Percentiles rank a stretch among this genome's conserved stretches.
These are phyloP conservation scores for Aspergillus bombycis DNA, from an alignment of 2,329 filamentous ascomycete genomes.

Conservation along the genomic window DNA sequence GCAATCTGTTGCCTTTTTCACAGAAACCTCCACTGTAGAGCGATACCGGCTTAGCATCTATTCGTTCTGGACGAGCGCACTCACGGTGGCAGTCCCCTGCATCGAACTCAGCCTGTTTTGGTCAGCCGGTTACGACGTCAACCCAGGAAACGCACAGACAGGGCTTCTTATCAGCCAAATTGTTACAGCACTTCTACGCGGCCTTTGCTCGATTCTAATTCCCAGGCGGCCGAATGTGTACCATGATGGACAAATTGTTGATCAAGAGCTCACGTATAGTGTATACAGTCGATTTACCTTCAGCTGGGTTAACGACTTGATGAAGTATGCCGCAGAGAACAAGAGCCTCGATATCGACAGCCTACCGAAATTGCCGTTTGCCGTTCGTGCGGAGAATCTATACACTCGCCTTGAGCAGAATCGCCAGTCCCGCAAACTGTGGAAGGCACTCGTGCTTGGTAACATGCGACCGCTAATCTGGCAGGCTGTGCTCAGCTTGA, in stretches of 20 bases:
- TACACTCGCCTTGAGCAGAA: constrained; percentile 52
- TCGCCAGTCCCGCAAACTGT: constrained; percentile 50
- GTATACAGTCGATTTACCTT: constrained; percentile 67
- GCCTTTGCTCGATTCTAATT: constrained; percentile 53
- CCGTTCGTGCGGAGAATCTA: constrained; percentile 55
- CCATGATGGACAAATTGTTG: constrained; percentile 61
- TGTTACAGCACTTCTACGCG: constrained; percentile 36
- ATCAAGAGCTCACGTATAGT: constrained; percentile 64
- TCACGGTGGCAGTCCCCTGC: constrained; percentile 26
- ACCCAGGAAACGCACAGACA: constrained; percentile 34
- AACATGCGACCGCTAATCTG: constrained; percentile 60
- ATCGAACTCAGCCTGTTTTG: constrained; percentile 37
- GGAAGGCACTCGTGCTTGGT: constrained; percentile 62
- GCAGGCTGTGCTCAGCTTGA: constrained; percentile 62
- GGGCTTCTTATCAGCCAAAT: constrained; percentile 56
- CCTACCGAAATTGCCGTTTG: constrained; percentile 63
- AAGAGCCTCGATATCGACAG: constrained; percentile 65
- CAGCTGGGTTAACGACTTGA: constrained; percentile 62
- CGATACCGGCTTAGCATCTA: constrained; percentile 36
- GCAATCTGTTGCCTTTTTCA: constrained; percentile 39
- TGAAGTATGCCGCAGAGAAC: constrained; percentile 60
- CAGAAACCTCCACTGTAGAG: constrained; percentile 36
- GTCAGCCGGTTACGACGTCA: constrained; percentile 24
- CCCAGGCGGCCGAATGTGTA: constrained; percentile 71
- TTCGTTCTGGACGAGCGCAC: constrained; percentile 33